These are phyloP conservation scores for Purpureocillium lavendulum DNA, from an alignment of 2,329 filamentous ascomycete species.

Conservation along the genomic window DNA sequence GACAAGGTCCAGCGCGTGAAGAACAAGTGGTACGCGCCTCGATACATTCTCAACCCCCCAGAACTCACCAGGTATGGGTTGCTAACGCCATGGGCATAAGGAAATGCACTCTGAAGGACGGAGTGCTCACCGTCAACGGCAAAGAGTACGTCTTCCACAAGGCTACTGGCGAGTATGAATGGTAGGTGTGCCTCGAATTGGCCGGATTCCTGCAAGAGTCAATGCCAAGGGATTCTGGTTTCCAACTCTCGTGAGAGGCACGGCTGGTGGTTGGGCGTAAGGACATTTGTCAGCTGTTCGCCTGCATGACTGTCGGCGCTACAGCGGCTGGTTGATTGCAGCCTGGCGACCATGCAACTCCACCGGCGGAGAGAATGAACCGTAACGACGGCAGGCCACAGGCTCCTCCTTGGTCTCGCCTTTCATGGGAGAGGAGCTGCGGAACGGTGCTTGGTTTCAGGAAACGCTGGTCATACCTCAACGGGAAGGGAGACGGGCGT, in stretches of 20 bases:
- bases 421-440: no score
- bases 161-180: slow-evolving; percentile 94
- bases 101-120: slow-evolving; percentile 98
- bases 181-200: slow-evolving; percentile 47
- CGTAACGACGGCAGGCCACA: no score
- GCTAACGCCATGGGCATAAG: slow-evolving; percentile 31
- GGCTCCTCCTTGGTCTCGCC: no score
- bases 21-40: slow-evolving; percentile 75
- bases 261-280: no score
- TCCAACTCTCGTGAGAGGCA: background rate
- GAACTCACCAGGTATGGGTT: background rate
- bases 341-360: no score
- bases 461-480: no score
- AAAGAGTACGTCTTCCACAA: slow-evolving; percentile 99
- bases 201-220: background rate
- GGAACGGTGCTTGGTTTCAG: no score
- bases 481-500: no score
- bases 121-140: slow-evolving; percentile 84
- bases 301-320: no score
- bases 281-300: no score
- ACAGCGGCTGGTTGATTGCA: no score
- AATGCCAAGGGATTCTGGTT: background rate
- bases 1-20: slow-evolving; percentile 99
- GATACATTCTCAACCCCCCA: background rate
- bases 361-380: no score